Evolutionary conservation across 2,329 filamentous ascomycete species (phyloP), one percentile per base, ranked within the genome.

Genomic region (Pleoardoris graminearum): DNA sequence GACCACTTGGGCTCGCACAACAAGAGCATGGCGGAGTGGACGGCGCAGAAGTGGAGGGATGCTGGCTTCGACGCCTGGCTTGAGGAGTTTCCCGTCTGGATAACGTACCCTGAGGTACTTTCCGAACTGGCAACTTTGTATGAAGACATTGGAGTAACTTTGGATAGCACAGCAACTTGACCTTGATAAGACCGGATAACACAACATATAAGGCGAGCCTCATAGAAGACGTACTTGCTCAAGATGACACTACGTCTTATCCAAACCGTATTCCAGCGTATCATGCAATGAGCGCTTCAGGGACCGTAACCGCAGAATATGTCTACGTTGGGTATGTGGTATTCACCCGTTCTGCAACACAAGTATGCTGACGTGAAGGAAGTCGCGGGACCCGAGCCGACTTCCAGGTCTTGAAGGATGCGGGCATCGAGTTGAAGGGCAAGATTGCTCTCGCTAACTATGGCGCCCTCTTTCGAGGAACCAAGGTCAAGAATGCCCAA

Each of bases 401-500:
- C 48, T 76, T 76, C 51, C 61, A 76, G 29, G 62, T 70, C 7
- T 59, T 75, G 11, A 56, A 69, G 33, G 68, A 69, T 30, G 59
- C 73, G 3, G 72, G 71, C 11, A 70, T 77, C 16, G 58, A 69
- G n/a, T 61, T 77, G 1, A 65, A 75, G 48, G 75, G 75, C 41
- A 77, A 76, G 54, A 75, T 77, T 48, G 75, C 75, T 0, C 48
- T 77, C 7, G 66, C 72, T 21, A 67, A 67, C 41, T 77, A 75
- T 49, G 71, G 71, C 4, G 72, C 65, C 3, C 65, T 70, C 7
- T 75, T 74, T 55, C 68, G 75, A n/a, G 75, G 75, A 2, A 64
- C 76, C 16, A 77, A 77, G 53, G 74, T 77, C 25, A 75, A 76
- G 62, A 75, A 75, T 52, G 70, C 74, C 10, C 68, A 75, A 46